Conservation (phyloP, 106 monocot species). For the Agapanthus africanus region DNA sequence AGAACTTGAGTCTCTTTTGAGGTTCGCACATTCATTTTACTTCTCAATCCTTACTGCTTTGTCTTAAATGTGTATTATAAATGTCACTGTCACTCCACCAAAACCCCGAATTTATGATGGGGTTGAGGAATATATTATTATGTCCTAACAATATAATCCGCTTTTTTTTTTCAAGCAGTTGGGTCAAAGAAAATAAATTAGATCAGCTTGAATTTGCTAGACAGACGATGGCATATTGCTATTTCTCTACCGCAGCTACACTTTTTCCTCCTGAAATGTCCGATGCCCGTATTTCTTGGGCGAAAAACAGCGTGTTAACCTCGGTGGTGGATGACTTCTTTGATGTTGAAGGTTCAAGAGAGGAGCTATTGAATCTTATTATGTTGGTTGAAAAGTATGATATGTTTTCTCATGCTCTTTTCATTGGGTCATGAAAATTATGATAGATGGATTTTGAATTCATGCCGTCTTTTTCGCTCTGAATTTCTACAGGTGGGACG, state of each 20-base stretch:
- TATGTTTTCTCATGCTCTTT: constrained; percentile 2
- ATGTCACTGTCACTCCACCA: too few species aligned
- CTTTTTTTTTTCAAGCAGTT: constrained; percentile 32
- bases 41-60: too few species aligned
- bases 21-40: too few species aligned
- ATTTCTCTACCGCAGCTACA: constrained; percentile 58
- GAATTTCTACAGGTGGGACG: too few species aligned
- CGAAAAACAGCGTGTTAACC: constrained; percentile 68
- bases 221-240: constrained; percentile 62
- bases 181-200: constrained; percentile 71
- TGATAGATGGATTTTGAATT: too few species aligned
- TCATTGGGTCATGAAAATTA: too few species aligned
- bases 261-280: constrained; percentile 42
- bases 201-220: constrained; percentile 77
- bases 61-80: too few species aligned
- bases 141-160: too few species aligned
- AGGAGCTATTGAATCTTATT: constrained; percentile 54
- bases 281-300: constrained; percentile 67
- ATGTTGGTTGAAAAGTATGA: constrained; percentile 55
- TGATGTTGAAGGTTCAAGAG: constrained; percentile 72
- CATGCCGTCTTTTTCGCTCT: too few species aligned
- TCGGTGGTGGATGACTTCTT: constrained; percentile 96
- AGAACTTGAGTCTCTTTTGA: too few species aligned
- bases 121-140: too few species aligned
- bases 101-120: too few species aligned